Evolutionary conservation across 331 rosid species (phyloP).

Genomic region (Spiraea crenata): DNA sequence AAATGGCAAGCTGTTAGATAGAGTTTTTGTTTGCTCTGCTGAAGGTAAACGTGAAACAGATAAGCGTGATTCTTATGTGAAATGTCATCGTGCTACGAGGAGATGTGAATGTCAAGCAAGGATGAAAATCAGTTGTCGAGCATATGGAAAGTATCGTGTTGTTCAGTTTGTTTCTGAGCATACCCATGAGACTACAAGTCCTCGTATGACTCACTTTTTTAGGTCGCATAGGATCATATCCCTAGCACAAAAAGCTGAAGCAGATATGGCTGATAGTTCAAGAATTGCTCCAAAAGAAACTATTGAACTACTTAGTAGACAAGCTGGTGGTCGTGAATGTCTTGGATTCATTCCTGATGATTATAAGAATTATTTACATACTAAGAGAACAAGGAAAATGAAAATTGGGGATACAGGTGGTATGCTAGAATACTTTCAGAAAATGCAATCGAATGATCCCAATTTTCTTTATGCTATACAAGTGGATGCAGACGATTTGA

Average conservation of each 20-base stretch:
- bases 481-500: too few relatives aligned
- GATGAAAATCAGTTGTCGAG: not conserved
- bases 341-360: not conserved
- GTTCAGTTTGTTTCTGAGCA: not conserved
- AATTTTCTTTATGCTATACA: slow-evolving; percentile 4
- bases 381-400: not conserved
- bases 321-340: not conserved
- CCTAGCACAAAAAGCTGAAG: not conserved
- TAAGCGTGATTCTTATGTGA: not conserved
- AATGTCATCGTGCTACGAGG: not conserved
- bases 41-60: not conserved
- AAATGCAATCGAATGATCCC: too few relatives aligned
- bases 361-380: not conserved
- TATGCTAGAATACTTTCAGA: slow-evolving; percentile 6
- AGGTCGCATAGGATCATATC: slow-evolving; percentile 1
- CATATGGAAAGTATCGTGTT: not conserved
- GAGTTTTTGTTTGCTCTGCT: not conserved
- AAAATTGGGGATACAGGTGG: slow-evolving; percentile 10
- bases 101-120: not conserved
- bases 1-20: not conserved
- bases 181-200: not conserved
- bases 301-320: not conserved
- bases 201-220: not conserved
- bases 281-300: slow-evolving; percentile 6
- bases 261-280: not conserved